These are phyloP conservation scores for Tulasnella sp. DNA, from an alignment of 768 basidiomycete genomes.

Conservation along the genomic window DNA sequence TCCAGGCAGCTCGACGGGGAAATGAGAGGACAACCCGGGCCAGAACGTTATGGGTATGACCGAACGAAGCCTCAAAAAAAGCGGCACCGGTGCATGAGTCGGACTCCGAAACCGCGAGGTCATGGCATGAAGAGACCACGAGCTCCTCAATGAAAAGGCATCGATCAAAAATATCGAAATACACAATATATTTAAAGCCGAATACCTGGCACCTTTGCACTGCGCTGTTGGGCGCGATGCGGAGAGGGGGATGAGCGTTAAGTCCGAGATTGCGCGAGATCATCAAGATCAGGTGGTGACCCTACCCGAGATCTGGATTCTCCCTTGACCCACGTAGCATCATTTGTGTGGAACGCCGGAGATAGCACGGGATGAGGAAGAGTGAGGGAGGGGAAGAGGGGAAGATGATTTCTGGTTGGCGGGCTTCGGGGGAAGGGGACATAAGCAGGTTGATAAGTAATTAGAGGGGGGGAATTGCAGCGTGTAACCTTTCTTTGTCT, in stretches of 20 bases:
- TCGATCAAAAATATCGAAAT: background rate
- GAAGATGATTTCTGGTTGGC: background rate
- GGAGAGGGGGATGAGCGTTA: background rate
- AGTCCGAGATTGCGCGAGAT: slow-evolving; percentile 14
- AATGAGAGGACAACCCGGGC: background rate
- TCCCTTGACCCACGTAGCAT: background rate
- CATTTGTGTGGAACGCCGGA: background rate
- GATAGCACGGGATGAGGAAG: background rate
- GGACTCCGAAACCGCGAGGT: too few relatives aligned
- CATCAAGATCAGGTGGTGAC: slow-evolving; percentile 11
- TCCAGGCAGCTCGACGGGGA: background rate
- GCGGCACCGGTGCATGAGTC: background rate
- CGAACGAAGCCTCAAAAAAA: background rate
- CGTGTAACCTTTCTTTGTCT: background rate
- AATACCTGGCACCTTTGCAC: background rate
- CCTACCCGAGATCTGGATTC: slow-evolving; percentile 13
- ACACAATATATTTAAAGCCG: background rate
- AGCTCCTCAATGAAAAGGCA: too few relatives aligned
- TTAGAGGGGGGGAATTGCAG: background rate
- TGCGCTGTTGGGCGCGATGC: background rate
- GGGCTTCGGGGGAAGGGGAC: background rate
- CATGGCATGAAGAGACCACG: too few relatives aligned
- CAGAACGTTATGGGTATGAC: background rate
- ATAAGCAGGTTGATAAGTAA: slow-evolving; percentile 1
- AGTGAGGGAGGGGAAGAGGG: background rate